These are phyloP conservation scores for Microdochium trichocladiopsis DNA, from an alignment of 2,329 filamentous ascomycete species.

Conservation along the genomic window DNA sequence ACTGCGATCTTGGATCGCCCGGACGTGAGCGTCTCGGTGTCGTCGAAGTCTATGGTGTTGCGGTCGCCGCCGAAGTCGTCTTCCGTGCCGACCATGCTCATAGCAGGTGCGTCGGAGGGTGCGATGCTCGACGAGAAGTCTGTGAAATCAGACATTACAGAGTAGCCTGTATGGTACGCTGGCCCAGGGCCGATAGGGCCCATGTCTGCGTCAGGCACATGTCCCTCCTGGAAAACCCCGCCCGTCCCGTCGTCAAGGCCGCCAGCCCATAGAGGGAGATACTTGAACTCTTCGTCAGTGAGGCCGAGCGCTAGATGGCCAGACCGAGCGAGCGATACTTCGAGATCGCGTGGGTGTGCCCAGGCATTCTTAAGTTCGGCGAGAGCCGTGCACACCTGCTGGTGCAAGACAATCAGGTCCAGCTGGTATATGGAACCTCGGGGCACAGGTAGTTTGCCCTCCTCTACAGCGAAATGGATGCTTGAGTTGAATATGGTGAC, in stretches of 20 bases:
- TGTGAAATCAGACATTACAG: background rate
- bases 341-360: conserved; percentile 16
- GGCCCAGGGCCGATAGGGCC: background rate
- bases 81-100: background rate
- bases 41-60: background rate
- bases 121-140: background rate
- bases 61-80: background rate
- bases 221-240: conserved; percentile 32
- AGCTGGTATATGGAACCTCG: background rate
- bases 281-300: conserved; percentile 50
- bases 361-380: conserved; percentile 9
- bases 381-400: conserved; percentile 7
- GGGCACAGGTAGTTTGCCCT: background rate
- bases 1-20: background rate
- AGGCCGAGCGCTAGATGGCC: conserved; percentile 45
- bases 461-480: background rate
- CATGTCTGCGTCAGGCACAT: background rate
- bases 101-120: background rate
- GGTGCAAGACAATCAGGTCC: background rate
- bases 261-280: conserved; percentile 59
- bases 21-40: background rate
- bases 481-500: background rate
- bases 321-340: conserved; percentile 26
- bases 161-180: background rate
- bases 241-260: conserved; percentile 44